These are phyloP conservation scores for Brassica carinata DNA, from an alignment of 345 rosid species.

Conservation along the genomic window DNA sequence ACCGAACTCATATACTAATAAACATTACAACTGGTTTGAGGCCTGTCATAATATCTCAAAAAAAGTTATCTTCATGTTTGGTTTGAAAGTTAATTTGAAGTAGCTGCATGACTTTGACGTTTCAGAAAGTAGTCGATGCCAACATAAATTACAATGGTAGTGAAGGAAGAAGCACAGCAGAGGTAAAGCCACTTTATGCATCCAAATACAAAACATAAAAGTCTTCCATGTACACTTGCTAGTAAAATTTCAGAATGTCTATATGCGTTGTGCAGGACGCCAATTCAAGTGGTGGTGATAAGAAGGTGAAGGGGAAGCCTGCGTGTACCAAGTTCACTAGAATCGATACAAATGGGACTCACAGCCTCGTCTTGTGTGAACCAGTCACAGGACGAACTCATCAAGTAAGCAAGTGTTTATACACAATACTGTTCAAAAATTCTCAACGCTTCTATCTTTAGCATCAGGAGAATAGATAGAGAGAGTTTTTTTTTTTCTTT, in stretches of 20 bases:
- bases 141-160: conserved; percentile 69
- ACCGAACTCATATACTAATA: not conserved
- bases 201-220: conserved; percentile 8
- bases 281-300: conserved; percentile 44
- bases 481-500: not conserved
- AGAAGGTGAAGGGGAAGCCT: conserved; percentile 63
- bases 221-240: not conserved
- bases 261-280: conserved; percentile 48
- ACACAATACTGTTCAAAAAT: no score
- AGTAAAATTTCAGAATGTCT: not conserved
- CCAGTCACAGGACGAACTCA: conserved; percentile 95
- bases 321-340: conserved; percentile 87
- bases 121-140: conserved; percentile 65
- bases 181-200: conserved; percentile 46
- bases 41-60: not conserved
- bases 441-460: not conserved
- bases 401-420: conserved; percentile 60
- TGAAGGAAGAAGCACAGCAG: conserved; percentile 80
- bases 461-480: not conserved
- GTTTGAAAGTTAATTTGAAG: conserved; percentile 9
- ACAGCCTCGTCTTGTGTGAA: conserved; percentile 85
- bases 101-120: conserved; percentile 31
- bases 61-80: not conserved
- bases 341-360: conserved; percentile 72
- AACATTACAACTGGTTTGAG: not conserved